Percentiles rank a stretch among this genome's conserved stretches.
Evolutionary conservation across 352 stramenopile species (phyloP).

Genomic region (Plasmopara muralis): DNA sequence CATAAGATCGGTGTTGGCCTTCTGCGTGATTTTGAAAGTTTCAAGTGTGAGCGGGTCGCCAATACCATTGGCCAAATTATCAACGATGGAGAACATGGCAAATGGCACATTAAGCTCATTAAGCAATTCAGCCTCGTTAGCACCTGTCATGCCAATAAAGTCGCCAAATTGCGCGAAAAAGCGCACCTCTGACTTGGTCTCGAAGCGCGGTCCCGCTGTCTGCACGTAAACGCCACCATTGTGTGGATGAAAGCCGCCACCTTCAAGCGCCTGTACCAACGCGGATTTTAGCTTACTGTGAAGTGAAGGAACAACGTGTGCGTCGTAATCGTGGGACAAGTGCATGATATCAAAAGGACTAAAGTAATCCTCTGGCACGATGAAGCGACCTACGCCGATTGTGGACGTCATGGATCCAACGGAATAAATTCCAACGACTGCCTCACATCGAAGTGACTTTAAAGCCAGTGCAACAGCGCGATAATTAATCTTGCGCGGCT

Average conservation of each 20-base stretch:
- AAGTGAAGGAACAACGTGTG: constrained; percentile 77
- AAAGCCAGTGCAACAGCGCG: constrained; percentile 62
- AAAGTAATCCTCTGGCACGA: constrained; percentile 86
- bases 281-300: constrained; percentile 34
- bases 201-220: constrained; percentile 77
- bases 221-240: constrained; percentile 85
- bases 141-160: constrained; percentile 85
- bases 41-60: constrained; percentile 73
- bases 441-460: constrained; percentile 48
- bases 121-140: constrained; percentile 80
- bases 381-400: constrained; percentile 29
- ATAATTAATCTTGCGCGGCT: constrained; percentile 85
- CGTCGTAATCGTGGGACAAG: constrained; percentile 75
- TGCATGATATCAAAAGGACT: constrained; percentile 84
- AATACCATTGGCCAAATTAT: constrained; percentile 86
- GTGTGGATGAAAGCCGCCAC: constrained; percentile 40
- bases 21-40: constrained; percentile 74
- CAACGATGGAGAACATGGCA: constrained; percentile 83
- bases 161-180: constrained; percentile 85
- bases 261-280: constrained; percentile 43
- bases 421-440: constrained; percentile 81
- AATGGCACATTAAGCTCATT: constrained; percentile 80
- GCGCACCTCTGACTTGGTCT: constrained; percentile 87
- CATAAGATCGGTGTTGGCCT: constrained; percentile 62
- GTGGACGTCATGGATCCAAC: constrained; percentile 74